Evolutionary conservation across 2,329 filamentous ascomycete genomes (phyloP).

Genomic region (Ceratocystis lukuohia): DNA sequence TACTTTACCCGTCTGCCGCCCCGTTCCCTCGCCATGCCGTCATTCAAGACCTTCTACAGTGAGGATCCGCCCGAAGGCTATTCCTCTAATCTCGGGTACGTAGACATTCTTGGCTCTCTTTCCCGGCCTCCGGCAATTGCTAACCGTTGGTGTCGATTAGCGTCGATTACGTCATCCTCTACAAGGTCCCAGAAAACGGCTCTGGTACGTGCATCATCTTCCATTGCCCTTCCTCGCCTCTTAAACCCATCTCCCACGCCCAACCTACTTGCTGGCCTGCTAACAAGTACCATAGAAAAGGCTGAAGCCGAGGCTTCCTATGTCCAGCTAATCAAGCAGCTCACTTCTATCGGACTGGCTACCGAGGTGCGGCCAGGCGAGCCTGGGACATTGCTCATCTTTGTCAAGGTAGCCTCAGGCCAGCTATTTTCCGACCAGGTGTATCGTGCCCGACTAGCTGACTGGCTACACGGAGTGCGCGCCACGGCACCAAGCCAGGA

Average conservation of each 20-base stretch:
- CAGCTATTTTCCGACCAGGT: conserved; percentile 65
- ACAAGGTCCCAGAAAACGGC: conserved; percentile 47
- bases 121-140: neutral
- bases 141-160: conserved; percentile 27
- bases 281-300: conserved; percentile 14
- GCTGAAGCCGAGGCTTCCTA: conserved; percentile 63
- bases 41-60: conserved; percentile 18
- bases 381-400: conserved; percentile 63
- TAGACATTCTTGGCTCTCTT: neutral
- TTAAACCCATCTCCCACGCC: neutral
- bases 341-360: conserved; percentile 67
- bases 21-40: conserved; percentile 11
- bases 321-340: conserved; percentile 58
- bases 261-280: neutral
- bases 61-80: conserved; percentile 18
- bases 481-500: conserved; percentile 63
- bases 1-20: neutral
- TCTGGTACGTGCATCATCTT: conserved; percentile 36
- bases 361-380: conserved; percentile 78
- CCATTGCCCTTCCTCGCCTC: neutral
- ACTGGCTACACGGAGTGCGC: conserved; percentile 86
- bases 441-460: conserved; percentile 75
- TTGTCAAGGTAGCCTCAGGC: conserved; percentile 65
- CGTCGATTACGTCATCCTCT: conserved; percentile 82
- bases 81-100: conserved; percentile 16